Base-by-base conservation (phyloP, 1,139 yeast genomes). In the Candida sp. region DNA sequence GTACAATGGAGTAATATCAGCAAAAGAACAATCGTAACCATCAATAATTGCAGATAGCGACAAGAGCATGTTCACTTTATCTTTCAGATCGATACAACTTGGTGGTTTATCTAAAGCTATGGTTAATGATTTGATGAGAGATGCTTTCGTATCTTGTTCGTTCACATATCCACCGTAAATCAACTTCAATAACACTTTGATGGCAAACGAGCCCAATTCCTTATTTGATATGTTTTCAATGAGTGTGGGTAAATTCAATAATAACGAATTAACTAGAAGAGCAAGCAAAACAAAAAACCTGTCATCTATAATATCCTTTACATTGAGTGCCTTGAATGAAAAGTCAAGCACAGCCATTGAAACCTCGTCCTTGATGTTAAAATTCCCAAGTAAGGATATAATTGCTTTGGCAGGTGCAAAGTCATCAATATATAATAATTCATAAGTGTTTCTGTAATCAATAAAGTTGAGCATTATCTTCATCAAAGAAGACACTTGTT, bases 401-500 rank as follows among this genome's bases (percentile, higher is more conserved):
- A 87, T 60, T 2, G 90, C 81, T 22, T 57, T 62, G 0, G 77
- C 74, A 4, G 90, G 79, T 4, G 79, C 72, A 47, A 66, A 72
- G 32, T 82, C 76, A 54, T 85, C 84, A 45, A 75, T 68, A 50
- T 75, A 75, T 44, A 88, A 63, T 48, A 85, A 80, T 21, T 71
- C 70, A 41, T 75, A 66, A 35, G 84, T 70, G 23, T 69, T 66
- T 9, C 73, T 68, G 25, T 68, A 64, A 11, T 75, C 70, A 38
- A 93, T 76, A 82, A 96, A 79, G 12, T 78, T 69, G 4, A 79
- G 65, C 53, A 91, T 77, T n/a, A 89, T 61, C 45, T 72, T 78
- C 78, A 91, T 69, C 40, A 91, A 62, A 0, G 96, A 79, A 0
- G 97, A 89, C 1, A 91, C 84, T 55, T 84, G 90, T 56, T 89